Base-by-base conservation (phyloP, 768 basidiomycete genomes). In the Hygrocybe coccinea region DNA sequence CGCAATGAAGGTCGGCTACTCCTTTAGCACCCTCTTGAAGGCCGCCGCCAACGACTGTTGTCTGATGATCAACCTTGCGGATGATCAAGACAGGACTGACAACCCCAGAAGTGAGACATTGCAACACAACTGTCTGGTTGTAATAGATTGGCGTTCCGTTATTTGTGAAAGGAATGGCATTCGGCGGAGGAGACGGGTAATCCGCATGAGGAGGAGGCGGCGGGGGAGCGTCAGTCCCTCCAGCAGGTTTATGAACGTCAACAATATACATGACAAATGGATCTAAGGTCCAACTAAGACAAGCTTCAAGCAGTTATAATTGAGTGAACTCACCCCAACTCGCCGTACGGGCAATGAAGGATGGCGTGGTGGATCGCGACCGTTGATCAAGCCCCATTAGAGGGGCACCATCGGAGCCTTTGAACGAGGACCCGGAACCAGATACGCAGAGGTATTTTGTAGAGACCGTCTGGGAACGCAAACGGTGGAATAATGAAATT, bases 251-350 rank as follows among this genome's bases (percentile, higher is more conserved):
- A 73, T 83, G 86, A 59, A 93, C 89, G 69, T 97, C 94, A 59
- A 97, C 94, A 59, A 97, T 93, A 76, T 97, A 98, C 81, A 97
- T 91, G 64, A 97, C 85, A 72, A 97, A 97, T 0, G 93, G 88
- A 72, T 95, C 89, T 89, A 55, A 62, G 65, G 47, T 47, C 51
- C 39, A 57, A 48, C 36, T 22, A 14, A 25, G 45, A 38, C 21
- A 37, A 33, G 22, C 25, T 44, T 11, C 19, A 45, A 59, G 39
- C 21, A 45, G 43, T 33, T 25, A 14, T 52, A 47, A 50, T 64
- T 49, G 39, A 49, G 24, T 29, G 15, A n/a, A 70, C 82, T 69
- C 67, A 89, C 87, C 90, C 92, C 92, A 95, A 63, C 88, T 87
- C 35, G 89, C 87, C 15, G 92, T 94, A 54, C 89, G 82, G 22